Evolutionary conservation across 2,329 filamentous ascomycete genomes (phyloP), one percentile per base, ranked within the genome.

Genomic region (Cryphonectria parasitica): DNA sequence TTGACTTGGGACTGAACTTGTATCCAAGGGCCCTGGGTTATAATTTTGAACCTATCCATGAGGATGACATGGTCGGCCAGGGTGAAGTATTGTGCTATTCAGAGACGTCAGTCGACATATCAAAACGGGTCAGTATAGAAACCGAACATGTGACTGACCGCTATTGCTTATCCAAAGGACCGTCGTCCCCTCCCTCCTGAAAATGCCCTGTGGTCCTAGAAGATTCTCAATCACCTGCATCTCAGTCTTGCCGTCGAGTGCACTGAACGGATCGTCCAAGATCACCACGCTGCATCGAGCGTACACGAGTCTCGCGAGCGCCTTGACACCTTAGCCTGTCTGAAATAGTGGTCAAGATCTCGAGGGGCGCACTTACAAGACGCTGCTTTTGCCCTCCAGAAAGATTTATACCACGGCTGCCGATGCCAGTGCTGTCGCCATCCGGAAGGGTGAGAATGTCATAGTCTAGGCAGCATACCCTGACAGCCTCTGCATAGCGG

Each of bases 61-160:
- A 83, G 75, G 22, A 85, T 72, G 15, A 86, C 75, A 7, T 82
- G 76, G 73, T 85, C 82, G 11, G 80, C 81, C 7, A 82, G 72
- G 25, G 78, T 75, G 17, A 85, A 81, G 66, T 81, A 77, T 41
- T 79, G 76, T 2, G 77, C 79, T 77, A 34, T n/a, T 34, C 28
- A 28, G 7, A 64, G 43, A 22, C 25, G 43, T 64, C 25, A 64
- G 63, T 22, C 43, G n/a, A 4, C 49, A 19, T 56, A 15, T 67
- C 17, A 10, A 4, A 39, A 61, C 71, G 25, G 72, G 25, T 6
- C 36, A 15, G 22, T 19, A 13, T 11, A 31, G 63, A 68, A 78
- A 28, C 10, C 36, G 77, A 71, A 3, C 75, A 77, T 19, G 13
- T 22, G 28, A 49, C 63, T 49, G 19, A 64, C 63, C 43, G 63